These are phyloP conservation scores for Alternaria atra DNA, from an alignment of 2,329 filamentous ascomycete genomes.

Conservation along the genomic window DNA sequence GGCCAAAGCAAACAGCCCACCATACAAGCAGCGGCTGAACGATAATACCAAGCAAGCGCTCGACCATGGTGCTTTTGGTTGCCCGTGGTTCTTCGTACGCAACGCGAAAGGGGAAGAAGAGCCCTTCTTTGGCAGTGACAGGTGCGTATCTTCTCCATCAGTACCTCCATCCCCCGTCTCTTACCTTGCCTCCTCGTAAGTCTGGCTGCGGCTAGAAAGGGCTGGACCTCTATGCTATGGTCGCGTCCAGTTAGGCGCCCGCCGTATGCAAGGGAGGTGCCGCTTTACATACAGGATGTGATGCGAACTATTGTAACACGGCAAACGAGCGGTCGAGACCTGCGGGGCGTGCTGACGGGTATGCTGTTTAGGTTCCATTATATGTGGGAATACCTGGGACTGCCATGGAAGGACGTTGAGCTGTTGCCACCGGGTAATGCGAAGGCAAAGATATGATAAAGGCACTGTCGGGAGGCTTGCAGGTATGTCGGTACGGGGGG, in stretches of 20 bases:
- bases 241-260: constrained; percentile 18
- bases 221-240: constrained; percentile 8
- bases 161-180: neutral
- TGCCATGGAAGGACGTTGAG: constrained; percentile 67
- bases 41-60: constrained; percentile 69
- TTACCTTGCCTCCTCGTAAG: neutral
- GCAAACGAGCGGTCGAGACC: constrained; percentile 7
- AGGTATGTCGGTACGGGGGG: neutral
- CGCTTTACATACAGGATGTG: neutral
- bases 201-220: neutral
- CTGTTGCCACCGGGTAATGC: constrained; percentile 47
- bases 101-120: constrained; percentile 67
- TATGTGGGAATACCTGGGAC: constrained; percentile 71
- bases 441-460: constrained; percentile 45
- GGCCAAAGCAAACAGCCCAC: constrained; percentile 58
- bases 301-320: constrained; percentile 28
- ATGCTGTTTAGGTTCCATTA: constrained; percentile 66
- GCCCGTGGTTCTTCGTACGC: constrained; percentile 77
- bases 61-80: constrained; percentile 75
- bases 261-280: constrained; percentile 13
- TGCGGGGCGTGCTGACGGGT: constrained; percentile 22
- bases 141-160: constrained; percentile 51
- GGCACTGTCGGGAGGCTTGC: neutral
- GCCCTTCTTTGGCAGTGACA: constrained; percentile 81
- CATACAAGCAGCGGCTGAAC: constrained; percentile 64